Base-by-base conservation (phyloP, 2,329 filamentous ascomycete genomes). In the Trichoderma sp. region DNA sequence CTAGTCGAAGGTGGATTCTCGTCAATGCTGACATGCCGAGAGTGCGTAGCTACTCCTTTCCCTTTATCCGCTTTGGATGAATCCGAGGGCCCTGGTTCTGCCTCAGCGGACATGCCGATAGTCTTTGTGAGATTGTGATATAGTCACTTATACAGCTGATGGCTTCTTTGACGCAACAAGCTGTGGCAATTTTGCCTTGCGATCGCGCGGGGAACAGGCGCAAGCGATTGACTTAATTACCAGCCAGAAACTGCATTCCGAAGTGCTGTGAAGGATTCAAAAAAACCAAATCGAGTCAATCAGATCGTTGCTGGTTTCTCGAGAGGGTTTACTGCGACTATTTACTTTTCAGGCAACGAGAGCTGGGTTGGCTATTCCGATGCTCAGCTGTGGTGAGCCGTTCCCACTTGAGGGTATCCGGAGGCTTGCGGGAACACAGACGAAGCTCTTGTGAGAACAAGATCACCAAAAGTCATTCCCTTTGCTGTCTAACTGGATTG, bases 1-100 rank as follows among this genome's bases (percentile, higher is more conserved):
- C 43, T 57, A 3, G 29, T 16, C 6, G 49, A 43, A 8, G 27
- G 35, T 19, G 49, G 37, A 37, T 62, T 52, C 13, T 62, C 57
- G 43, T 70, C 68, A 29, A 70, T 52, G 29, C 68, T 67, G 14
- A 37, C 57, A 8, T 58, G 63, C 13, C 63, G 68, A 52, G 31
- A 37, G 49, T 67, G 68, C 29, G 19, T 70, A 57, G 57, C 57
- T 4, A 19, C 21, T 19, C 62, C 52, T 53, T 70, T 70, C 13
- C 47, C 40, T 33, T 67, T 70, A 37, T 67, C 55, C 27, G 5
- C 5, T 13, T 43, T 59, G 21, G 40, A 37, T 5, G 55, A 40
- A 31, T 49, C 57, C 8, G 47, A 33, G 14, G 16, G 13, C 5
- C 24, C 47, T 55, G 19, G 8, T 29, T 61, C 47, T 16, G 35